phyloP scores from a whole-genome alignment of 495 filamentous ascomycete genomes.

The Aspergillus bridgeri region DNA sequence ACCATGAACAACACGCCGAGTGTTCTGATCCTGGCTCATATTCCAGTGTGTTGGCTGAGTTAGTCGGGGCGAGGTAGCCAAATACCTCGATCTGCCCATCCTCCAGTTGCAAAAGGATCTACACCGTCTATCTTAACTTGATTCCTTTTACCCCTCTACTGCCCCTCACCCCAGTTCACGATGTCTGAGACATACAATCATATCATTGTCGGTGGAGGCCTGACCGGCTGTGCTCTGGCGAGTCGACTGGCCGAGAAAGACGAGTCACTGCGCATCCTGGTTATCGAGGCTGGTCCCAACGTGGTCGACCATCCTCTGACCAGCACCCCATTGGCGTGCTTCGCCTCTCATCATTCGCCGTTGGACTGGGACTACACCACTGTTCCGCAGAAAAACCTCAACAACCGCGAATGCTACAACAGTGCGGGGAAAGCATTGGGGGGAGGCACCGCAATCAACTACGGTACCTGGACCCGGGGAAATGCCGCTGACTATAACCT shows the following conservation, averaged over 20 bases:
- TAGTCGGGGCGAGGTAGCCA: not conserved
- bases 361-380: conserved; percentile 29
- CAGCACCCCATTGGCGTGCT: conserved; percentile 2
- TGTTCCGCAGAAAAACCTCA: conserved; percentile 22
- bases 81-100: conserved; percentile 2
- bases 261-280: conserved; percentile 17
- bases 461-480: conserved; percentile 35
- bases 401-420: conserved; percentile 18
- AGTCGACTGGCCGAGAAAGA: conserved; percentile 20
- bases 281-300: conserved; percentile 36
- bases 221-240: conserved; percentile 30
- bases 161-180: too few species aligned
- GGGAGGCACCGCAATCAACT: conserved; percentile 32
- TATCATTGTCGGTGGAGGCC: conserved; percentile 45
- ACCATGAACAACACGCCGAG: not conserved
- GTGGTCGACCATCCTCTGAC: conserved; percentile 17
- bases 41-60: not conserved
- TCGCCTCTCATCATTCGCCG: conserved; percentile 12
- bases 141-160: not conserved
- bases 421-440: conserved; percentile 26
- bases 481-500: conserved; percentile 31
- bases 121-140: not conserved
- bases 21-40: not conserved
- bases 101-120: not conserved
- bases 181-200: conserved; percentile 20